These are phyloP conservation scores for Leucosporidium scottii DNA, from an alignment of 768 basidiomycete genomes.

Conservation along the genomic window DNA sequence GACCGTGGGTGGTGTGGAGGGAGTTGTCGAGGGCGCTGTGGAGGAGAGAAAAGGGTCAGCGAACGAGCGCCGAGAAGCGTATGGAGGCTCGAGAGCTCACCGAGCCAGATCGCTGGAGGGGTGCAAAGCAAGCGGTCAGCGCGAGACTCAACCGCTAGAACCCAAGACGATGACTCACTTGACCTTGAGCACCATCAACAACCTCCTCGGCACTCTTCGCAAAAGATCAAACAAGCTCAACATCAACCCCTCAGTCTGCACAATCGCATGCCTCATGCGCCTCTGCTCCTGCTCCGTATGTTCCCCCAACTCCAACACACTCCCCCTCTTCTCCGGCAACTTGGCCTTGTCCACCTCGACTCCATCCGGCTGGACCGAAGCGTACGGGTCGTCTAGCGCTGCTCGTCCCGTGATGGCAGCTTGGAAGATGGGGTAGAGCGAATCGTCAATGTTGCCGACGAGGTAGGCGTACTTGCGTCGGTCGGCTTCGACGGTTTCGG, in stretches of 20 bases:
- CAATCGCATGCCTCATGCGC: conserved; percentile 71
- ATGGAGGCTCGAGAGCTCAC: conserved; percentile 42
- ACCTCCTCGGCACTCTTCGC: conserved; percentile 65
- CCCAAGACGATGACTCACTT: conserved; percentile 45
- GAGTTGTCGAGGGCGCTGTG: conserved; percentile 44
- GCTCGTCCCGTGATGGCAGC: conserved; percentile 83
- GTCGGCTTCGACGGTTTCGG: conserved; percentile 57
- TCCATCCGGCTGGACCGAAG: conserved; percentile 39
- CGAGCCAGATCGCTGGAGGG: conserved; percentile 59
- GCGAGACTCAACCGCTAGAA: background rate
- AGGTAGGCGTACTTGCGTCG: conserved; percentile 79
- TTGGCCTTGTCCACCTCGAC: conserved; percentile 43
- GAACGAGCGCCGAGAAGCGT: too few relatives aligned
- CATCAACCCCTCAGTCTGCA: conserved; percentile 73
- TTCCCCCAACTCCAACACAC: conserved; percentile 66
- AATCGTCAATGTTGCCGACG: conserved; percentile 67
- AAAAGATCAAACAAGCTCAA: conserved; percentile 80
- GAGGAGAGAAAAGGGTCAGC: background rate
- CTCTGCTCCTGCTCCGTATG: conserved; percentile 73
- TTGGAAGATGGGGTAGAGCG: conserved; percentile 85
- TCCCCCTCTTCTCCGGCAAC: conserved; percentile 45
- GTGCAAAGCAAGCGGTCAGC: background rate
- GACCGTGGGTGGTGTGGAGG: conserved; percentile 65
- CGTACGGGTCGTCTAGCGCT: conserved; percentile 53
- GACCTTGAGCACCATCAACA: conserved; percentile 49